These are phyloP conservation scores for Sporisorium exsertum DNA, from an alignment of 1,284 basidiomycete genomes.

Conservation along the genomic window DNA sequence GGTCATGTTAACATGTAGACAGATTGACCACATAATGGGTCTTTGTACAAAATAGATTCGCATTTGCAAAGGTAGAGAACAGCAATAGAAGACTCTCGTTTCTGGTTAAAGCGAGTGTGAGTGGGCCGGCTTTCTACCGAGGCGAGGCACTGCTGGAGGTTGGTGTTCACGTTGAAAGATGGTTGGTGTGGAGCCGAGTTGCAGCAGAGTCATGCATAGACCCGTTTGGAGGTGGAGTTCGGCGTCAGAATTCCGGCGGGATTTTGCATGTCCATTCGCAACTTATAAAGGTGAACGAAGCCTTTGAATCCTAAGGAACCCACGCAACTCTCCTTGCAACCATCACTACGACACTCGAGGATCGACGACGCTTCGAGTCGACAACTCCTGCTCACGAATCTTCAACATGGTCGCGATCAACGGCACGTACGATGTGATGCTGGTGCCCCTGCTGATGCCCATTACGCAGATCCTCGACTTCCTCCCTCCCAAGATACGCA, in stretches of 20 bases:
- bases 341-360: not conserved
- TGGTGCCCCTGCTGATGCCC: slow-evolving; percentile 45
- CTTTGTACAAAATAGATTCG: not conserved
- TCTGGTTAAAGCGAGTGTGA: not conserved
- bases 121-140: not conserved
- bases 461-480: slow-evolving; percentile 43
- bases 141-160: not conserved
- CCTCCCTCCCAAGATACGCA: slow-evolving; percentile 40
- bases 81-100: not conserved
- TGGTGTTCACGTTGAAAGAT: not conserved
- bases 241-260: slow-evolving; percentile 6
- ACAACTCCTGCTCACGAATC: not conserved
- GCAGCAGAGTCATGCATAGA: not conserved
- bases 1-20: slow-evolving; percentile 6
- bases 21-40: not conserved
- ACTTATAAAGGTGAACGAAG: not conserved
- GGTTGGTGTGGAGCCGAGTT: not conserved
- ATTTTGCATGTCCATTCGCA: too few species aligned
- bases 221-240: slow-evolving; percentile 2
- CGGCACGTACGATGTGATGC: slow-evolving; percentile 53
- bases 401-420: slow-evolving; percentile 44
- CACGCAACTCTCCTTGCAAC: not conserved
- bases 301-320: not conserved
- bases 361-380: not conserved
- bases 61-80: not conserved